phyloP scores from a whole-genome alignment of 1,284 basidiomycete species.

The Microbotryum scabiosae region DNA sequence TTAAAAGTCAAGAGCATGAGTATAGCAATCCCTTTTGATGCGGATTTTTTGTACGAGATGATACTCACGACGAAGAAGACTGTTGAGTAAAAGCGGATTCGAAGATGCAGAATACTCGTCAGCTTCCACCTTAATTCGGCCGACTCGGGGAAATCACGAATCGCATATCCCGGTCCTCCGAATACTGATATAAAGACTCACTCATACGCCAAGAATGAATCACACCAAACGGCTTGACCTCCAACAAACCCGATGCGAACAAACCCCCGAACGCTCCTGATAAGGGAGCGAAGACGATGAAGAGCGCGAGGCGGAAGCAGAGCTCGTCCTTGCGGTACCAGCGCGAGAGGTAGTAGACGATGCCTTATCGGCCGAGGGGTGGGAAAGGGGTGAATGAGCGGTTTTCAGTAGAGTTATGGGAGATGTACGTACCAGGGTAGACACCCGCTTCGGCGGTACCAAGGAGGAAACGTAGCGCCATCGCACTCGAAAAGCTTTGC shows the following conservation, averaged over 20 bases:
- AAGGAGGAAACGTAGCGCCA: slow-evolving; percentile 36
- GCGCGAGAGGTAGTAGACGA: slow-evolving; percentile 36
- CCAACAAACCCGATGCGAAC: slow-evolving; percentile 19
- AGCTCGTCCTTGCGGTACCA: slow-evolving; percentile 40
- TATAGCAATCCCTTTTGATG: too few relatives aligned
- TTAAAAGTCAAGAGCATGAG: too few relatives aligned
- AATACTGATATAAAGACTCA: too few relatives aligned
- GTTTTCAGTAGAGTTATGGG: too few relatives aligned
- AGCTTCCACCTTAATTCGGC: too few relatives aligned
- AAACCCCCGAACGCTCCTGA: slow-evolving; percentile 38
- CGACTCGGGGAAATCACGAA: too few relatives aligned
- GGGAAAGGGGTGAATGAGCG: too few relatives aligned
- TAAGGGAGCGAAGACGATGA: slow-evolving; percentile 23
- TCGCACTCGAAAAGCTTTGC: slow-evolving; percentile 24
- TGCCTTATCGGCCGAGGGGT: background rate
- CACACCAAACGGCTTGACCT: slow-evolving; percentile 24
- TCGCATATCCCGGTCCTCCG: too few relatives aligned
- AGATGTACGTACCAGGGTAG: background rate
- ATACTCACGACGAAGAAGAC: too few relatives aligned
- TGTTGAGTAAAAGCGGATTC: too few relatives aligned
- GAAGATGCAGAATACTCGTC: slow-evolving; percentile 6
- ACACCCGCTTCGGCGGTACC: slow-evolving; percentile 36
- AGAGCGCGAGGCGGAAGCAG: slow-evolving; percentile 35
- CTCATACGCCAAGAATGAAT: slow-evolving; percentile 25
- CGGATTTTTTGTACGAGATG: too few relatives aligned